phyloP scores from a whole-genome alignment of 2,329 filamentous ascomycete species.

The Trichoderma sp. region DNA sequence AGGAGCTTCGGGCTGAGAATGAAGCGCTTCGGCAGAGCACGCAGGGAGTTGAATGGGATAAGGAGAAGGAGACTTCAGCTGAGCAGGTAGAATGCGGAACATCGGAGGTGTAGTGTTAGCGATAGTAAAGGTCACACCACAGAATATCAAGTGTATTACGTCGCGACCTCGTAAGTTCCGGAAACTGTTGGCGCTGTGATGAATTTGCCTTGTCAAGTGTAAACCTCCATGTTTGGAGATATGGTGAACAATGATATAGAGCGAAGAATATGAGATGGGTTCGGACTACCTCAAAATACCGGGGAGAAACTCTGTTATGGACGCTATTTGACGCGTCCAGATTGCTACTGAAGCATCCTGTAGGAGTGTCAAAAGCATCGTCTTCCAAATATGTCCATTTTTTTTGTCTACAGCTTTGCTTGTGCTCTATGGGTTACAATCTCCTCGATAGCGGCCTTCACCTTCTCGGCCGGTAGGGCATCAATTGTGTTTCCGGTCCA shows the following conservation, averaged over 20 bases:
- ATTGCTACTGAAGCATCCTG: not conserved
- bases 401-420: constrained; percentile 4
- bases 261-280: too few species aligned
- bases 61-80: constrained; percentile 12
- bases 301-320: too few species aligned
- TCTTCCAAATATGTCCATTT: not conserved
- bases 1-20: constrained; percentile 17
- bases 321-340: not conserved
- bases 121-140: not conserved
- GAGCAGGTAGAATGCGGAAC: constrained; percentile 15
- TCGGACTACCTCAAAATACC: too few species aligned
- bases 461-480: constrained; percentile 14
- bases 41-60: constrained; percentile 12
- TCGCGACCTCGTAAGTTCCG: too few species aligned
- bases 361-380: too few species aligned
- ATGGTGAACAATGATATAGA: too few species aligned
- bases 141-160: not conserved
- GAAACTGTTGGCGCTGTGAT: too few species aligned
- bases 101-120: not conserved
- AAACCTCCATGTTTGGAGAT: too few species aligned
- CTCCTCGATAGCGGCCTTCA: constrained; percentile 17
- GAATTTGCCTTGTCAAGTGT: too few species aligned
- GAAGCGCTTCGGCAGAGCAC: constrained; percentile 5
- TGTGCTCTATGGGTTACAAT: constrained; percentile 20
- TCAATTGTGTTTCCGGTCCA: constrained; percentile 22